Base-by-base conservation (phyloP, 331 rosid species). In the Pyracantha coccinea region DNA sequence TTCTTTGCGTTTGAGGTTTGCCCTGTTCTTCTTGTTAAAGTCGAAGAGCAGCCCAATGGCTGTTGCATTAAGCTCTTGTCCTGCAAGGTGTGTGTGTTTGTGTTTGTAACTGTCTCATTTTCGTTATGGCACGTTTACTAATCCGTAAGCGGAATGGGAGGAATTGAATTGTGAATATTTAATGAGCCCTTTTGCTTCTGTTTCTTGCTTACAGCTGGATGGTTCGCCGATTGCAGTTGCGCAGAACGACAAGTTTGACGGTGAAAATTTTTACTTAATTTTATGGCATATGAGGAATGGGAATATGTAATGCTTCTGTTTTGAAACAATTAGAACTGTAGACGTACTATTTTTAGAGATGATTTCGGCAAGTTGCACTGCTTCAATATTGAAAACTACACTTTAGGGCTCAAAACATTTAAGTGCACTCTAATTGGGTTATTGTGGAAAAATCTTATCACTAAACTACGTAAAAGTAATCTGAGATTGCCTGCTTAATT, bases 181-280 rank as follows among this genome's bases (percentile, higher is more conserved):
- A 31, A 28, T 7, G 21, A 20, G 16, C 8, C 8, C 27, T 4
- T 7, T 66, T 3, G 2, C 47, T 55, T 77, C 62, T 83, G 38
- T 58, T 68, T 73, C 31, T 16, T 61, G 33, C 58, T 57, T 72
- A 64, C 89, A 93, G 97, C 95, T 94, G 0, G 96, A 94, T 79
- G 99, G 97, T 12, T 94, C 99, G 6, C 96, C 97, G 0, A 83
- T 89, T 8, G 91, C 92, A 28, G 96, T 88, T 55, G 89, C 92
- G 9, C 99, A 94, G 87, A 94, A 94, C 57, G 96, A 90, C 78
- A 94, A 94, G 77, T 94, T 94, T 75, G 91, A 90, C 32, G 97
- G 97, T 91, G 75, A n/a, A 73, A 21, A 64, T 27, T 21, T 31
- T 66, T 32, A 33, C 80, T 41, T 71, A 53, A 31, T 20, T 66